phyloP scores from a whole-genome alignment of 768 basidiomycete species.

The Podaxis rugospora region DNA sequence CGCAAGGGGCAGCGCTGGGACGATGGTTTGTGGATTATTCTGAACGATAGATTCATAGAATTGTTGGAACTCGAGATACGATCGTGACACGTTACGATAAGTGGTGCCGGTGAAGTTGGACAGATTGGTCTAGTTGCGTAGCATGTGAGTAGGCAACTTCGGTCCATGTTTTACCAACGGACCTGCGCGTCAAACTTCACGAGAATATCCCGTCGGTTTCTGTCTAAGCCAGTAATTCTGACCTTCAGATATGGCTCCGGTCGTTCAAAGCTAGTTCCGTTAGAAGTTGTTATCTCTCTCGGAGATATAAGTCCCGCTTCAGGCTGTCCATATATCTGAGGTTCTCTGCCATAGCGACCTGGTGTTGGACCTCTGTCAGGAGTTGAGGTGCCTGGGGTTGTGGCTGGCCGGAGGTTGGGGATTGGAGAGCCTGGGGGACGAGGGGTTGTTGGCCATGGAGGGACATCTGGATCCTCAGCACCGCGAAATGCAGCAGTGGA shows the following conservation, averaged over 20 bases:
- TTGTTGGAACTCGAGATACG: slow-evolving; percentile 91
- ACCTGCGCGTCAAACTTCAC: slow-evolving; percentile 96
- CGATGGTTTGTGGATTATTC: slow-evolving; percentile 93
- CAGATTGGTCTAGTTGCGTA: slow-evolving; percentile 72
- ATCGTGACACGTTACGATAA: slow-evolving; percentile 92
- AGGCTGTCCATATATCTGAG: slow-evolving; percentile 85
- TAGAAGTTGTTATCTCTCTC: slow-evolving; percentile 54
- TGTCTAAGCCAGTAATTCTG: slow-evolving; percentile 85
- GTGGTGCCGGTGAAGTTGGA: slow-evolving; percentile 85
- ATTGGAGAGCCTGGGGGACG: slow-evolving; percentile 67
- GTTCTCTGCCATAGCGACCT: slow-evolving; percentile 71
- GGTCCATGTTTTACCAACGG: slow-evolving; percentile 17
- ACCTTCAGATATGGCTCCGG: slow-evolving; percentile 83
- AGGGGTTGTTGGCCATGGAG: slow-evolving; percentile 83
- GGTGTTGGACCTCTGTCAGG: slow-evolving; percentile 49
- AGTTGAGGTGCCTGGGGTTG: slow-evolving; percentile 45
- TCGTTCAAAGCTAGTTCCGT: slow-evolving; percentile 71
- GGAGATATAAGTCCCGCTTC: slow-evolving; percentile 83
- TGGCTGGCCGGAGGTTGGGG: slow-evolving; percentile 64
- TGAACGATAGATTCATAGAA: slow-evolving; percentile 88
- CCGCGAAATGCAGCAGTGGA: slow-evolving; percentile 52
- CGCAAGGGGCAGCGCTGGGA: slow-evolving; percentile 92
- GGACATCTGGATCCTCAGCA: slow-evolving; percentile 35
- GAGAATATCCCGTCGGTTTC: slow-evolving; percentile 92
- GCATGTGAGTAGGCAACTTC: not conserved